Evolutionary conservation across 2,329 filamentous ascomycete species (phyloP), one percentile per base, ranked within the genome.

Genomic region (Botrytis porri): DNA sequence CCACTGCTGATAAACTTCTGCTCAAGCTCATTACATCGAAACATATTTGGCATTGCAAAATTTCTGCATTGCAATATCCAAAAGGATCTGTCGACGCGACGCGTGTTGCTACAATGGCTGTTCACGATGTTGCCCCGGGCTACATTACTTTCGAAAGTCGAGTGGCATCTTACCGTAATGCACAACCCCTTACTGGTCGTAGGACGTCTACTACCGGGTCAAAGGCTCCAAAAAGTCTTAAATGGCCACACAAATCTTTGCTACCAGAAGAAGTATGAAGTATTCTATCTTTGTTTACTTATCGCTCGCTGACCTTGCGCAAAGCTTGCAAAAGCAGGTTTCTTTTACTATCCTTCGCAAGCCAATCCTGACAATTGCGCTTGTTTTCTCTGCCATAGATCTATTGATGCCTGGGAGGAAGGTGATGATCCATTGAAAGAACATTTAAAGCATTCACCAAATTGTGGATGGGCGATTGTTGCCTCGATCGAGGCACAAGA

Each of bases 371-470:
- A 99, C 82, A 98, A 98, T 82, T 93, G 93, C 65, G 88, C 89
- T 77, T 99, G 96, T 82, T 98, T 97, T 82, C 86, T 94, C 54
- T 99, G 96, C 83, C 85, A 89, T 75, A 92, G 93, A 81, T 89
- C 91, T 72, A 87, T 99, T 20, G 94, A 97, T 81, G 95, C 94
- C 74, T 99, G 96, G 96, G 95, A 98, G 79, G 87, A 91, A 57
- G 89, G 90, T 35, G 96, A 99, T 80, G 89, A 94, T 74, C 93
- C 96, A 0, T 85, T 97, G 7, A 86, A 87, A 67, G 96, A 99
- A 81, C 96, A 99, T 82, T 81, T 97, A 43, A 93, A 90, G 76
- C 93, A 97, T 80, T 92, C 93, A 3, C 88, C 90, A 2, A 86
- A 90, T 57, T 99, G 96, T 80, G 94, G 93, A 25, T 98, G 95